phyloP scores from a whole-genome alignment of 1,284 basidiomycete species.

The Ustilago xerochloae region DNA sequence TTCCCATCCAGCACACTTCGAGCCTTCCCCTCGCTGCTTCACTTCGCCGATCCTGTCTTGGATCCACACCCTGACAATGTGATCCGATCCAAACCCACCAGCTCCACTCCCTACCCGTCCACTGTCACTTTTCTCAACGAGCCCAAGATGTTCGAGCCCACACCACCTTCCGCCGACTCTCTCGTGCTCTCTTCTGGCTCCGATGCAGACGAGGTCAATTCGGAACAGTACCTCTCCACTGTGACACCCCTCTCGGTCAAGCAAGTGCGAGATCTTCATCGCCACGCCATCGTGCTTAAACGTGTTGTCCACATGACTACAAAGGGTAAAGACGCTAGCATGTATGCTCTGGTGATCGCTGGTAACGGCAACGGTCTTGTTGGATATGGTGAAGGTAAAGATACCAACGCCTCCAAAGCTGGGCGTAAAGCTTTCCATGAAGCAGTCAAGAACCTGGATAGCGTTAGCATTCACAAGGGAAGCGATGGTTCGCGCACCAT shows the following conservation, averaged over 20 bases:
- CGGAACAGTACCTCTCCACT: constrained; percentile 56
- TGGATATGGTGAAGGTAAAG: constrained; percentile 88
- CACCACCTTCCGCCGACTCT: constrained; percentile 53
- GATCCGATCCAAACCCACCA: constrained; percentile 32
- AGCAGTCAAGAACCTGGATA: constrained; percentile 87
- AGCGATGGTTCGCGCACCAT: constrained; percentile 75
- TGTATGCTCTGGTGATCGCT: constrained; percentile 79
- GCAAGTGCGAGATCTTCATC: constrained; percentile 62
- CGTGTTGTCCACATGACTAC: constrained; percentile 83
- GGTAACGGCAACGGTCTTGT: constrained; percentile 87
- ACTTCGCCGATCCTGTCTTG: constrained; percentile 64
- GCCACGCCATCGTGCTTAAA: constrained; percentile 62
- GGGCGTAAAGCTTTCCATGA: constrained; percentile 77
- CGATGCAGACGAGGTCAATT: constrained; percentile 57
- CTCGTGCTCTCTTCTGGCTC: constrained; percentile 52
- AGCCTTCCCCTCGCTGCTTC: constrained; percentile 59
- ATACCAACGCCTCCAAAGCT: constrained; percentile 75
- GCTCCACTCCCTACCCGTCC: constrained; percentile 35
- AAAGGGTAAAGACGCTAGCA: constrained; percentile 82
- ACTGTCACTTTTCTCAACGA: constrained; percentile 61
- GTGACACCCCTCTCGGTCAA: constrained; percentile 61
- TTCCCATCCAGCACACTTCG: constrained; percentile 47
- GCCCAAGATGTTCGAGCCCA: constrained; percentile 54
- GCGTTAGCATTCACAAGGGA: constrained; percentile 72
- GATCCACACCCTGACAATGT: constrained; percentile 60